Base-by-base conservation (phyloP, 345 rosid species). In the Citropsis articulata region DNA sequence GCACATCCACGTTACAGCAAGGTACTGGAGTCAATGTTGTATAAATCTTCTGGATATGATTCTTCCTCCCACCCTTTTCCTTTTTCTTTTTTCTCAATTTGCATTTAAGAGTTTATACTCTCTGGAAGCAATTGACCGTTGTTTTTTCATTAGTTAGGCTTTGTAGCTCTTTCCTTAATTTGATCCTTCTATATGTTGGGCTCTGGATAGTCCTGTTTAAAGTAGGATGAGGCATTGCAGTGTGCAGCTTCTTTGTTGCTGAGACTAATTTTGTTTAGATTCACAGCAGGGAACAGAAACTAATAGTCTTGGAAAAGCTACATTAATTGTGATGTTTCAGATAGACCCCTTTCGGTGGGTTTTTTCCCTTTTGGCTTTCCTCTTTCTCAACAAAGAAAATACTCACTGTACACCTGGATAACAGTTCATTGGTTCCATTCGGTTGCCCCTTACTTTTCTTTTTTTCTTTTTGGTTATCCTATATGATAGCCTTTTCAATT, bases 1-100 rank as follows among this genome's bases (percentile, higher is more conserved):
- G 85, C 96, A 72, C 98, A 97, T 81, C 92, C 98, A 78, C 97
- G 98, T 28, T 79, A 94, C 84, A 97, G 87, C 83, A 97, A 89
- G 98, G 99, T 97, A 91, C 61, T 40, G n/a, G 67, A 75, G 57
- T 50, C 65, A 35, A 13, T 30, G 57, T 66, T 75, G 45, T 78
- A 65, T 66, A 33, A 33, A 40, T 65, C 25, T 73, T 69, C 64
- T 70, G 16, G 73, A 64, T 53, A 35, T 77, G 21, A 65, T 68
- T 55, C 59, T 30, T 69, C 6, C 21, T 50, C 21, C 64, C 4
- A 3, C 50, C 50, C 3, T 42, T 42, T 45, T 12, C 14, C 18
- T 2, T 45, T 45, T 45, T 45, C 3, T 0, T 45, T 3, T 45
- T 45, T 13, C 50, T 45, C 18, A 45, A 45, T 45, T 45, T 45